Base-by-base conservation (phyloP, 345 rosid species). In the Clarkia xantiana region DNA sequence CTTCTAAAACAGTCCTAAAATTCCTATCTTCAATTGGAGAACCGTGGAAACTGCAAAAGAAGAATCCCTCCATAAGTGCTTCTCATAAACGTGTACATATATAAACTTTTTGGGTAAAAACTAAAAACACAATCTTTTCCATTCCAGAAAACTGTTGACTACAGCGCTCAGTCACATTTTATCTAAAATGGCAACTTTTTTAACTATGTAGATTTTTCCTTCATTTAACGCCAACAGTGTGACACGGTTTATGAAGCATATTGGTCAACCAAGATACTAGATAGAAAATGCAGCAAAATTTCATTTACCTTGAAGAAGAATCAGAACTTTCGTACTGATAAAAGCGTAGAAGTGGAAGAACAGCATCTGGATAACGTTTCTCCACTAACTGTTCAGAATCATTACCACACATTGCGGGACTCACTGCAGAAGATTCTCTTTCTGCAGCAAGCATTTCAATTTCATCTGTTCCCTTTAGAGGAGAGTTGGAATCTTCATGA, bases 261-360 rank as follows among this genome's bases (percentile, higher is more conserved):
- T 15, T 53, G 14, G 40, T 14, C 12, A 19, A 19, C 23, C 40
- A 53, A 19, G 47, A 49, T 18, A 0, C 1, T 13, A 29, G 18
- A 14, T 48, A 49, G 38, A 11, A 49, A 3, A 49, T 49, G 18
- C 53, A 29, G 14, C 41, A 16, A 44, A 10, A 22, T 42, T 25
- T 41, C 23, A 52, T 25, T 45, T 67, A 89, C 97, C 97, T 78
- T 59, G 80, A 67, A 56, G 78, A 80, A 58, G 87, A 74, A 49
- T 85, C 95, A 29, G 94, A 76, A 67, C 85, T 77, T 61, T 89
- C 97, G 53, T 71, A 80, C 51, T 76, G 84, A 68, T 71, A 76
- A 69, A 71, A 73, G 19, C 80, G 77, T 36, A 75, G 66, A 46
- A 77, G 80, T 15, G 84, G 84, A 10, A 75, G 60, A 56, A 73